Evolutionary conservation across 2,329 filamentous ascomycete species (phyloP).

Genomic region (Coniochaeta sp.): DNA sequence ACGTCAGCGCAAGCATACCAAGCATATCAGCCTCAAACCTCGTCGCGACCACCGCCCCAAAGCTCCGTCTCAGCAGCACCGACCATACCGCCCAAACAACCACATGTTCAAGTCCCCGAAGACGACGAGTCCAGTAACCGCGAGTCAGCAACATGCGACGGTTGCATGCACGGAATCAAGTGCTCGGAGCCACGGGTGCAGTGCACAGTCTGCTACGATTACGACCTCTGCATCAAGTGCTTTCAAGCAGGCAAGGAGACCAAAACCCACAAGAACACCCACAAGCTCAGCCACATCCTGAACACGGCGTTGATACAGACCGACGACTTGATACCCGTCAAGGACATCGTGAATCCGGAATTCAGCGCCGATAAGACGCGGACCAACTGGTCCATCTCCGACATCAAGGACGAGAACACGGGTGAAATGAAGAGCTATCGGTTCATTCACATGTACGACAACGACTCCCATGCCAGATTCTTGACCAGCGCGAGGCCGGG

Average conservation of each 20-base stretch:
- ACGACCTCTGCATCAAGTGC: background rate
- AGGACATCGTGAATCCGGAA: conserved; percentile 1
- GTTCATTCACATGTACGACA: conserved; percentile 1
- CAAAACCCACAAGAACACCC: conserved; percentile 1
- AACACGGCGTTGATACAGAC: conserved; percentile 1
- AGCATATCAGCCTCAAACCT: background rate
- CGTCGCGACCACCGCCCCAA: background rate
- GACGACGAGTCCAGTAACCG: background rate
- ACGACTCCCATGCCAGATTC: conserved; percentile 3
- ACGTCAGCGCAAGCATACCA: background rate
- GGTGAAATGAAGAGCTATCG: background rate
- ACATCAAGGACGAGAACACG: background rate
- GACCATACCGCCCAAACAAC: background rate
- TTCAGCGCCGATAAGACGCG: conserved; percentile 1
- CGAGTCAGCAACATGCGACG: background rate
- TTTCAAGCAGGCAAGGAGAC: background rate
- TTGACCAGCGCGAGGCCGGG: background rate
- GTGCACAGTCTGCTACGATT: conserved; percentile 1
- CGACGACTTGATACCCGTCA: conserved; percentile 3
- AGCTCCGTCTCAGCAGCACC: background rate
- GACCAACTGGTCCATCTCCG: background rate
- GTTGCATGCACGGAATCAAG: background rate
- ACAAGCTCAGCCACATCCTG: conserved; percentile 4
- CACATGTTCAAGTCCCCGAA: background rate
- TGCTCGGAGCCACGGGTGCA: background rate